These are phyloP conservation scores for Boletus reticulatus DNA, from an alignment of 768 basidiomycete genomes.

Conservation along the genomic window DNA sequence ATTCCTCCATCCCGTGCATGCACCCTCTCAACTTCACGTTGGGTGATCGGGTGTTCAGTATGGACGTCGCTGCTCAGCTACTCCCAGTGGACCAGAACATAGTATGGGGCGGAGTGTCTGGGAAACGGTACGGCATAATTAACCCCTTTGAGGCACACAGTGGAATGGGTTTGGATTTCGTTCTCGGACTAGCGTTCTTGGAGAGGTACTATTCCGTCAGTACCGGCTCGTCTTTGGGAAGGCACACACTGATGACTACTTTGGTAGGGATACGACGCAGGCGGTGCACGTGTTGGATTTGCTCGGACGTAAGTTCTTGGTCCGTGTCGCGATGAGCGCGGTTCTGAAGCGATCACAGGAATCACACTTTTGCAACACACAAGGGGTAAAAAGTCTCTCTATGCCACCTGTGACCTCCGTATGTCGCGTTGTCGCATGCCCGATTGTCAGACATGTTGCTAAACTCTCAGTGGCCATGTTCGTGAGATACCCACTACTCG, in stretches of 20 bases:
- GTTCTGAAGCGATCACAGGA: no score
- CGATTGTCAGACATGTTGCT: no score
- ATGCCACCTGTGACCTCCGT: no score
- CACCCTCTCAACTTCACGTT: background rate
- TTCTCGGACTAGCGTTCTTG: background rate
- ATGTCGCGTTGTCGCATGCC: no score
- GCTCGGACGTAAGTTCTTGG: background rate
- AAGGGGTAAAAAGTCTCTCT: no score
- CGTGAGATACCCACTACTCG: no score
- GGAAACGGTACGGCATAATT: background rate
- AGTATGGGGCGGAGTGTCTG: background rate
- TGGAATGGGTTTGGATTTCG: background rate
- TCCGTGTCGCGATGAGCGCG: no score
- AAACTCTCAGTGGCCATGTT: no score
- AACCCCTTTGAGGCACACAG: accelerated
- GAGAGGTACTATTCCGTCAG: background rate
- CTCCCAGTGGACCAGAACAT: background rate
- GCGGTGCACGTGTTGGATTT: background rate
- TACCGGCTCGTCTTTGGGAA: background rate
- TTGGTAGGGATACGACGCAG: background rate
- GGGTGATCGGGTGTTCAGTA: background rate
- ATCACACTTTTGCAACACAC: no score
- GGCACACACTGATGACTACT: background rate
- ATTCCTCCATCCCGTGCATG: background rate
- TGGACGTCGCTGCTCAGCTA: background rate